A percentile compares a stretch with the other conserved stretches of the same genome.
Conservation (phyloP, 768 basidiomycete species). For the Hygrophoropsis aurantiaca region DNA sequence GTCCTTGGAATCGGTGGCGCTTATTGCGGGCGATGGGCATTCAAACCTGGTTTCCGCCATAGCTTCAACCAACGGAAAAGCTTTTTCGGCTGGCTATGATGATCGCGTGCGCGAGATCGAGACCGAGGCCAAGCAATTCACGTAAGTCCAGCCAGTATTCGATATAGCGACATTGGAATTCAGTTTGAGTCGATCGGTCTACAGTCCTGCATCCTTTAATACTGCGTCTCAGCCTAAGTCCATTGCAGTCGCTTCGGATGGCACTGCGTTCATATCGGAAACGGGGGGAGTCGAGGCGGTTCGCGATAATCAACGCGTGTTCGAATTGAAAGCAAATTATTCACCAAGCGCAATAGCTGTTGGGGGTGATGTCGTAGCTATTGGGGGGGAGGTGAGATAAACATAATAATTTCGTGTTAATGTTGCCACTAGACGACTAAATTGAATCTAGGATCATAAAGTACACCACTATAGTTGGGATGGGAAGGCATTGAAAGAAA, state of each 20-base stretch:
- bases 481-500: constrained; percentile 58
- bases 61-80: constrained; percentile 42
- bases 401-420: too few relatives aligned
- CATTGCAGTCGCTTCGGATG: constrained; percentile 57
- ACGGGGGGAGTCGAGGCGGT: constrained; percentile 62
- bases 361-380: constrained; percentile 51
- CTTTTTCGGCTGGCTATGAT: constrained; percentile 79
- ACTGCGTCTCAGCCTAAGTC: constrained; percentile 67
- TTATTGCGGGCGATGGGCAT: constrained; percentile 66
- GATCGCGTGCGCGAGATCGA: constrained; percentile 76
- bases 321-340: constrained; percentile 52
- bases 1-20: constrained; percentile 22
- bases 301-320: constrained; percentile 66
- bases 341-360: constrained; percentile 60
- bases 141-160: constrained; percentile 38
- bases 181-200: background rate
- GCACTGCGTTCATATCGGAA: constrained; percentile 66
- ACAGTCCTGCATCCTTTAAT: constrained; percentile 51
- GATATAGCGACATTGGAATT: background rate
- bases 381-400: constrained; percentile 70
- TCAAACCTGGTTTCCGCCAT: constrained; percentile 68
- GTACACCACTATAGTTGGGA: constrained; percentile 75
- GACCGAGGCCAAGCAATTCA: constrained; percentile 49
- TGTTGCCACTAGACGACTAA: background rate
- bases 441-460: constrained; percentile 63